Evolutionary conservation across 192 early-diverging fungal genomes (phyloP).

Genomic region (Podila minutissima): DNA sequence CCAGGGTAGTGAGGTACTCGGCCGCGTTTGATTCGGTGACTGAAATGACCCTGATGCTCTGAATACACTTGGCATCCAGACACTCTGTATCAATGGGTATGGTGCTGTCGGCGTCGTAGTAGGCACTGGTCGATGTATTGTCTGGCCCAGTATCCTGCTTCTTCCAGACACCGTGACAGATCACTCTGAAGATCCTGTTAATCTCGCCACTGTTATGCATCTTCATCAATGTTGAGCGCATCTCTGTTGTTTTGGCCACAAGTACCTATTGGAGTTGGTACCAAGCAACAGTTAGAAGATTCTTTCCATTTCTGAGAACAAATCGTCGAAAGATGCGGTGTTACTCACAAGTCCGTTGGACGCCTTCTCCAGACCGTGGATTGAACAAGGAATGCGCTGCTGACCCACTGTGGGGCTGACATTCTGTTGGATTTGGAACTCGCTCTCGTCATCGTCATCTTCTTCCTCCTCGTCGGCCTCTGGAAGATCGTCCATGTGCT

Average conservation of each 20-base stretch:
- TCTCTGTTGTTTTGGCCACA: conserved; percentile 49
- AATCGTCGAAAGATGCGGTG: too few species aligned
- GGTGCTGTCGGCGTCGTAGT: background rate
- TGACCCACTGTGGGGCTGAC: conserved; percentile 35
- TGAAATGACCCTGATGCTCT: conserved; percentile 17
- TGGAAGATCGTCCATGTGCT: conserved; percentile 11
- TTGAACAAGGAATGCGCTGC: conserved; percentile 29
- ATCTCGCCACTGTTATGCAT: conserved; percentile 42
- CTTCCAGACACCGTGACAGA: conserved; percentile 43
- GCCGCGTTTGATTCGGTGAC: conserved; percentile 53
- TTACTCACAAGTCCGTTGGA: conserved; percentile 53
- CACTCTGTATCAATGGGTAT: background rate
- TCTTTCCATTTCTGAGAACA: conserved; percentile 15
- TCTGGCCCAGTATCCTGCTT: background rate
- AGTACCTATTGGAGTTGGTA: conserved; percentile 41
- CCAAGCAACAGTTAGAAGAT: background rate
- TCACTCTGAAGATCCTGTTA: conserved; percentile 38
- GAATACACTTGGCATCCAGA: conserved; percentile 26
- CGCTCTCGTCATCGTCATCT: background rate
- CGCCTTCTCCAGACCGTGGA: conserved; percentile 68
- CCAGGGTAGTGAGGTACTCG: conserved; percentile 39
- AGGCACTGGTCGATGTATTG: background rate
- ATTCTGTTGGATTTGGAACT: conserved; percentile 46
- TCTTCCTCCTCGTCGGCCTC: conserved; percentile 1
- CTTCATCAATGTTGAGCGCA: conserved; percentile 33